A percentile compares a stretch with the other conserved stretches of the same genome.
Evolutionary conservation across 345 rosid species (phyloP).

Genomic region (Eucalyptus shirleyi): DNA sequence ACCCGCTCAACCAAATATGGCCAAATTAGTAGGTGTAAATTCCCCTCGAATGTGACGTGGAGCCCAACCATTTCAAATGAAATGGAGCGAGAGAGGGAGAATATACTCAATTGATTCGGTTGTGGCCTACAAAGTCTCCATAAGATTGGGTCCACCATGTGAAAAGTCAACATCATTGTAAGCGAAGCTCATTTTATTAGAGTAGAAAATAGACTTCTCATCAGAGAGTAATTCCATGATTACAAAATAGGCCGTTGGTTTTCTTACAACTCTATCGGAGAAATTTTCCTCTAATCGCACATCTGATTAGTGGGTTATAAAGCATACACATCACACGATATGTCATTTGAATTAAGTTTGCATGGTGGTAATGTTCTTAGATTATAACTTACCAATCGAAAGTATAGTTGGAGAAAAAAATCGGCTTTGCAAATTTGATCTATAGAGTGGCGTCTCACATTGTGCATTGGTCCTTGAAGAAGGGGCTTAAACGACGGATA

Average conservation of each 20-base stretch:
- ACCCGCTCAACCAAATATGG: background rate
- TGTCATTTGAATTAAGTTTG: background rate
- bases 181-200: background rate
- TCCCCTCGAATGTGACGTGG: background rate
- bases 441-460: background rate
- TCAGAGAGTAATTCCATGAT: background rate
- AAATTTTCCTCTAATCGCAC: background rate
- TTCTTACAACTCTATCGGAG: background rate
- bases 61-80: background rate
- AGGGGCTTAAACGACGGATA: background rate
- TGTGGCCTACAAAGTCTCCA: background rate
- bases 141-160: background rate
- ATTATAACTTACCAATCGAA: background rate
- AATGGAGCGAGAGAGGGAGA: background rate
- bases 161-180: background rate
- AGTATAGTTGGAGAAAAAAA: background rate
- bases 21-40: background rate
- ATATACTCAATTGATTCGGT: background rate
- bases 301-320: background rate
- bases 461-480: background rate
- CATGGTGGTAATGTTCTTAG: accelerated
- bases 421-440: background rate
- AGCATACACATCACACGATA: accelerated
- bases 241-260: background rate
- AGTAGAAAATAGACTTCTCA: background rate